These are phyloP conservation scores for Gaultheria prostrata DNA, from an alignment of 148 eudicot genomes.

Conservation along the genomic window DNA sequence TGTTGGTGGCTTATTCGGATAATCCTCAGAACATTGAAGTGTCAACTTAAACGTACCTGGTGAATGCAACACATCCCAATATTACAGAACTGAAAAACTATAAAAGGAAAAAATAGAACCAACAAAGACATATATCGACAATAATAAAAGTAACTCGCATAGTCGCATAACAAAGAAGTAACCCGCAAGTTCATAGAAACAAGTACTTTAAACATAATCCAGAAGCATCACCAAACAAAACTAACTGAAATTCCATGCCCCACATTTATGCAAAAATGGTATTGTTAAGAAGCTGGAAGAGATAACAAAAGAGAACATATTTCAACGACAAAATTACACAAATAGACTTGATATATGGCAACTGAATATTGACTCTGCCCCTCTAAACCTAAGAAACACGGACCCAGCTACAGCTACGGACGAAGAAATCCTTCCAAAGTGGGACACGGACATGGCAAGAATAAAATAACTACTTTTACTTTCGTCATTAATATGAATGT, in stretches of 20 bases:
- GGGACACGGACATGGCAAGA: background rate
- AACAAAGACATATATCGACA: background rate
- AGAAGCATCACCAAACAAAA: background rate
- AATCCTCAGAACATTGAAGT: constrained; percentile 55
- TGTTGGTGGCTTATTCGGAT: constrained; percentile 61
- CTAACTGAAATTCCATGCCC: background rate
- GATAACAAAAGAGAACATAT: background rate
- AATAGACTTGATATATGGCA: background rate
- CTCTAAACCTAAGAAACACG: background rate
- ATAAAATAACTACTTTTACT: no score
- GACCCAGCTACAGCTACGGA: background rate
- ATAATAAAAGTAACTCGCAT: background rate
- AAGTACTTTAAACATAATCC: background rate
- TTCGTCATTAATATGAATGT: no score
- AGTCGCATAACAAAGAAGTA: background rate
- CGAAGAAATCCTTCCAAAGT: background rate
- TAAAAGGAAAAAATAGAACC: background rate
- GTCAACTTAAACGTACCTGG: constrained; percentile 58
- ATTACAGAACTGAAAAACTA: background rate
- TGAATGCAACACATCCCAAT: background rate
- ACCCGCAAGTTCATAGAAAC: background rate
- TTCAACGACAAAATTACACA: background rate
- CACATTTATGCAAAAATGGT: background rate
- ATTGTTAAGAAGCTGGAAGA: background rate
- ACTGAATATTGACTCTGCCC: background rate